These are phyloP conservation scores for Pseudopyricularia cyperi DNA, from an alignment of 2,329 filamentous ascomycete species.

Conservation along the genomic window DNA sequence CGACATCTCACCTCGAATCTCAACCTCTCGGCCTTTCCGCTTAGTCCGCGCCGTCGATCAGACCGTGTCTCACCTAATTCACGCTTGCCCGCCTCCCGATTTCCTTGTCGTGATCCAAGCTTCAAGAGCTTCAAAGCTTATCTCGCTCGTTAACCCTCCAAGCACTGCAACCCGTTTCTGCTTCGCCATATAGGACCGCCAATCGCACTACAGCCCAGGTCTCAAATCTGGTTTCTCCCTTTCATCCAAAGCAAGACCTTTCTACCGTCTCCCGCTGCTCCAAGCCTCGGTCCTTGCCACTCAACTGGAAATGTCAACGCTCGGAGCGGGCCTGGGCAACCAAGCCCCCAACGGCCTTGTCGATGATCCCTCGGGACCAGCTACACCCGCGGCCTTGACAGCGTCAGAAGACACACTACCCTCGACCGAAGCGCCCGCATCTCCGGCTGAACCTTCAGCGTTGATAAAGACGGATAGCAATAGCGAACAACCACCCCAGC, in stretches of 20 bases:
- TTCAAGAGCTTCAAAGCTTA: background rate
- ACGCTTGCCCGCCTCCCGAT: background rate
- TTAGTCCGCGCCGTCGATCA: background rate
- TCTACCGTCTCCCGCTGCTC: background rate
- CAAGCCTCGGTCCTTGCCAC: background rate
- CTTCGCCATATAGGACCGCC: background rate
- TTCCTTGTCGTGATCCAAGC: background rate
- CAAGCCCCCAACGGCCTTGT: background rate
- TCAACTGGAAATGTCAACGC: background rate
- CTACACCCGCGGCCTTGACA: constrained; percentile 8
- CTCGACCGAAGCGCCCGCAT: constrained; percentile 41
- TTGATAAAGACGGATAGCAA: constrained; percentile 38
- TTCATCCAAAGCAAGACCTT: background rate
- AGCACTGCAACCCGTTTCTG: background rate
- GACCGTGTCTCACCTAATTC: background rate
- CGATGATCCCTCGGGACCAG: background rate
- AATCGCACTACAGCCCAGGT: background rate
- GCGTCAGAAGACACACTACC: constrained; percentile 42
- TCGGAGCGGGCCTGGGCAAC: background rate
- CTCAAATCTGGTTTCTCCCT: background rate
- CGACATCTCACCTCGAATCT: too few relatives aligned
- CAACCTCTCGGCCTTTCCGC: background rate
- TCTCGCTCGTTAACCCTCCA: background rate
- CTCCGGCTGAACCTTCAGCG: constrained; percentile 32
- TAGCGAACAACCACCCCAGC: constrained; percentile 27